A percentile compares a stretch with the other conserved stretches of the same genome.
Evolutionary conservation across 1,284 basidiomycete species (phyloP).

Genomic region (Tilletiaria anomala): DNA sequence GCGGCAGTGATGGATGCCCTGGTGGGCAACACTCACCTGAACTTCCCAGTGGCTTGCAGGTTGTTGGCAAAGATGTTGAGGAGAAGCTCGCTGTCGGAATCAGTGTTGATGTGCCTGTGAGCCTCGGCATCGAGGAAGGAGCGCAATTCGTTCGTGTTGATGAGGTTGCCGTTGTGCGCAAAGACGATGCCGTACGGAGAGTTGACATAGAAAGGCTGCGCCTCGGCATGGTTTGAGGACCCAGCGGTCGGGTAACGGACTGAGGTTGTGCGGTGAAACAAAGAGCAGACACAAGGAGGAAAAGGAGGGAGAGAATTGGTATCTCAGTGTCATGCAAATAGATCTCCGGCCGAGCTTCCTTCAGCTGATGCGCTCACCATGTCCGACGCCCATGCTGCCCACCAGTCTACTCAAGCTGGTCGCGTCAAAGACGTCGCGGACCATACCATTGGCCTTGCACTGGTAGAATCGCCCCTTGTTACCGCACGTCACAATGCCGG

Average conservation of each 20-base stretch:
- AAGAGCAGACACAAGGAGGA: no score
- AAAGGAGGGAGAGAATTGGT: background rate
- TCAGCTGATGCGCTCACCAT: slow-evolving; percentile 54
- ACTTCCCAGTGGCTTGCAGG: slow-evolving; percentile 94
- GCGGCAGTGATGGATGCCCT: no score
- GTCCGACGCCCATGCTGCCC: slow-evolving; percentile 96
- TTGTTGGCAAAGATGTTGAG: slow-evolving; percentile 97
- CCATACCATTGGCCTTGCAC: slow-evolving; percentile 99
- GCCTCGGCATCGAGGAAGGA: slow-evolving; percentile 90
- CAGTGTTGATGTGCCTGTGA: slow-evolving; percentile 56
- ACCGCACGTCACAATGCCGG: slow-evolving; percentile 93
- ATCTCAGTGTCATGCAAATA: background rate
- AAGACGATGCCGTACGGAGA: slow-evolving; percentile 97
- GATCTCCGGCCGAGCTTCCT: background rate
- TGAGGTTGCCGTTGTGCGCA: slow-evolving; percentile 97
- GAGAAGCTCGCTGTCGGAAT: slow-evolving; percentile 77
- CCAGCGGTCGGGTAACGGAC: slow-evolving; percentile 69
- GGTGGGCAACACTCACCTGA: slow-evolving; percentile 46
- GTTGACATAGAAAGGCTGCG: slow-evolving; percentile 99
- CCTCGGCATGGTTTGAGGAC: slow-evolving; percentile 92
- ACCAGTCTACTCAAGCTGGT: slow-evolving; percentile 58
- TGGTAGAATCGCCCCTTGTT: slow-evolving; percentile 89
- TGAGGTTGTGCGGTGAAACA: no score
- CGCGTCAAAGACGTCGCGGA: slow-evolving; percentile 87
- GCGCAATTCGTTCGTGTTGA: slow-evolving; percentile 74